Base-by-base conservation (phyloP, 805 yeast species). In the Candida coquimbonensis region DNA sequence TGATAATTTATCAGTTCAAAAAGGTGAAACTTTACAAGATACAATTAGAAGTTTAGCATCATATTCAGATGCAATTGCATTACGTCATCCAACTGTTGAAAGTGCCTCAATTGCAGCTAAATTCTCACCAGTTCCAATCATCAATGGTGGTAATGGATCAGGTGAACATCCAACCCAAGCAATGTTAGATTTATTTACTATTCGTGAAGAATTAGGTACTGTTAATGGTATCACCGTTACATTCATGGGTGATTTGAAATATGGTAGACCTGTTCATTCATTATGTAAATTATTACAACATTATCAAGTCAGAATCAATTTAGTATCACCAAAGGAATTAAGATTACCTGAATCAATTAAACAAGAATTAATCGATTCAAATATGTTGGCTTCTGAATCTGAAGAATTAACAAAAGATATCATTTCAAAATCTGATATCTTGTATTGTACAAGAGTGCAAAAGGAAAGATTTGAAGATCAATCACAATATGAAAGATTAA, bases 91-190 rank as follows among this genome's bases (percentile, higher is more conserved):
- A 51, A 80, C 82, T 41, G 95, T 86, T 63, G 88, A 82, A 65
- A 82, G 95, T 56, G 96, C 96, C 44, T 87, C 83, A 57, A 81
- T 84, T 65, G 99, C 99, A 49, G 95, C 96, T 55, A 89, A 91
- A 64, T 93, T 81, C 73, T 88, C 97, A 24, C 96, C 96, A 46
- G 89, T 95, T 56, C 99, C 99, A 48, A 87, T 95, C 53, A 81
- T 93, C 65, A 93, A 93, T 63, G 99, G 96, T 63, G 99, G 99
- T 62, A 93, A 93, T 65, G 99, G 99, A 35, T 75, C 96, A 44
- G 83, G 88, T 67, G 99, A 93, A 73, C 99, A 93, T 68, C 99
- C 99, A 60, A 87, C 98, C 24, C 99, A 93, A 72, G 99, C 99
- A 3, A 87, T 93, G 73, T 75, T 95, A 62, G 99, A 93, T 66